Evolutionary conservation across 1,284 basidiomycete genomes (phyloP).

Genomic region (Ustilago esculenta): DNA sequence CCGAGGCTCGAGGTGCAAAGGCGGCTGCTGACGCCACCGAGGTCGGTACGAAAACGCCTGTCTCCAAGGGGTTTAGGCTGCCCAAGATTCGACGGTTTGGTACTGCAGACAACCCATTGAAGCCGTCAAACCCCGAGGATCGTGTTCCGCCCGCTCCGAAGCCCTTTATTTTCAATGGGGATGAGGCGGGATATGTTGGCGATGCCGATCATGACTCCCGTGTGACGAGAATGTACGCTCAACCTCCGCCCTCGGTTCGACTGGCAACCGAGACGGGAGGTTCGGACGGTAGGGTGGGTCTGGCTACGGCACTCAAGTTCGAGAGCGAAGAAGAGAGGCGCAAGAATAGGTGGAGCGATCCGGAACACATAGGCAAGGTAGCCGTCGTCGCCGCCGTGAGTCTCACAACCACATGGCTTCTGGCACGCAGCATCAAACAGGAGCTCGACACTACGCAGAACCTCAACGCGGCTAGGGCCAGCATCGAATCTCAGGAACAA

Average conservation of each 20-base stretch:
- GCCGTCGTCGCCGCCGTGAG: not conserved
- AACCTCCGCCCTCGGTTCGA: conserved; percentile 2
- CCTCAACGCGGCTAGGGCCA: conserved; percentile 3
- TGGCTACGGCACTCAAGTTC: not conserved
- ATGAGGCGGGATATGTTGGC: conserved; percentile 17
- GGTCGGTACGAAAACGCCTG: not conserved
- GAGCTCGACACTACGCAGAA: conserved; percentile 2
- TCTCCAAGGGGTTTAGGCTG: not conserved
- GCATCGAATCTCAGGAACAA: not conserved
- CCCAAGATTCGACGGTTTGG: not conserved
- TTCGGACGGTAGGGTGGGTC: not conserved
- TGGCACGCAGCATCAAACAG: not conserved
- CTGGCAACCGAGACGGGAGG: not conserved
- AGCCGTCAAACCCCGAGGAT: not conserved
- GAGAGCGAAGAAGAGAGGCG: not conserved
- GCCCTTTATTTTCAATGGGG: conserved; percentile 10
- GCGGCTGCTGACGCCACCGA: conserved; percentile 4
- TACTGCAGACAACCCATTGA: not conserved
- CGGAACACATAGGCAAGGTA: not conserved
- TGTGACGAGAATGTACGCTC: not conserved
- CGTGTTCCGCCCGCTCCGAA: not conserved
- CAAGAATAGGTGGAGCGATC: conserved; percentile 9
- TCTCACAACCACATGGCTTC: not conserved
- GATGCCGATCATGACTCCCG: conserved; percentile 6
- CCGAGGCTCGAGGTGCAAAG: not conserved